Base-by-base conservation (phyloP, 2,329 filamentous ascomycete genomes). In the Neoascochyta sp. region DNA sequence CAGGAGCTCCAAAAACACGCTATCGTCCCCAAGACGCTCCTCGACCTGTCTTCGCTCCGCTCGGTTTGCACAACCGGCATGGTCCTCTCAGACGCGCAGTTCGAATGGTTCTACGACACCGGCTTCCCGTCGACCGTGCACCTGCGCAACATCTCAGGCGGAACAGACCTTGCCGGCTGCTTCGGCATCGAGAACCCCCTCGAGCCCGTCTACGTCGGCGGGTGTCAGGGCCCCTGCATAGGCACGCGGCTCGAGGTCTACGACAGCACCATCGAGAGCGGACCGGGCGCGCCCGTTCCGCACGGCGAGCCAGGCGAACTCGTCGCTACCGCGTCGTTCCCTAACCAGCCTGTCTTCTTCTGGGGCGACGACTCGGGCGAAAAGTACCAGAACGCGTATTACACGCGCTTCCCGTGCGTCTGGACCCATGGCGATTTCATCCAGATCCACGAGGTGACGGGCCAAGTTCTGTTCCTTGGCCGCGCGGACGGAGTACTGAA, bases 351-450 rank as follows among this genome's bases (percentile, higher is more conserved):
- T 0, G 57, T 70, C 2, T 64, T 59, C 38, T 70, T 72, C 51
- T 71, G 66, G 64, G 66, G 62, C 27, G 65, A 69, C 23, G 43
- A 53, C n/a, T 30, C 40, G 1, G 65, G 62, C 1, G 50, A 64
- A 22, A 64, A 62, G 30, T 72, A 71, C 27, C 66, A 65, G 16
- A 62, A 63, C 16, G 65, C 66, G 0, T 72, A 72, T 29, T 72
- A 67, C 37, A 62, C 49, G 17, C 63, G 67, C 5, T 72, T 68
- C 32, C 66, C 67, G 9, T 54, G 78, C 32, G 83, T 85, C 2
- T 92, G 86, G 86, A 83, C 83, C 0, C 86, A 92, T 42, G 86
- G 86, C 13, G 86, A 92, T 52, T 90, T 89, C 56, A 80, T 86
- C 49, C 73, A 75, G 19, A 66, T 84, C 9, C 78, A 90, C 50